Conservation (phyloP, 371 early-diverging fungal genomes). For the Mucor sp. region DNA sequence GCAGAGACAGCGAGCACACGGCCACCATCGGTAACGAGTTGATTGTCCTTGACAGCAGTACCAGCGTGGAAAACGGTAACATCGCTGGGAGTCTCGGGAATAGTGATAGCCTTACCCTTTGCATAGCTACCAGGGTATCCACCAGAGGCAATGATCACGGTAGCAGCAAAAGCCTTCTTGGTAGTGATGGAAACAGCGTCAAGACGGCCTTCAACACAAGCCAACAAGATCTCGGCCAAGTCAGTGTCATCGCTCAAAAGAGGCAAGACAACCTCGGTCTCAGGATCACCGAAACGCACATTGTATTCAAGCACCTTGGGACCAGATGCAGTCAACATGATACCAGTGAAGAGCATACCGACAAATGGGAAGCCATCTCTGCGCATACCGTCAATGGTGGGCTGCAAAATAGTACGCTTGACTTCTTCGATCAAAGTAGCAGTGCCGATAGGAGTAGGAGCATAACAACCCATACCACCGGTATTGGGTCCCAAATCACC, state of each 20-base stretch:
- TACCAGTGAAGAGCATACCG: conserved; percentile 95
- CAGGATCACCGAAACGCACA: conserved; percentile 97
- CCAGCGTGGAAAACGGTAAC: conserved; percentile 94
- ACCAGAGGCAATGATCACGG: conserved; percentile 89
- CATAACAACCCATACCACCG: conserved; percentile 98
- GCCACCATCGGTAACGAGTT: conserved; percentile 90
- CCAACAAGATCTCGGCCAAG: conserved; percentile 86
- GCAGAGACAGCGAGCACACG: conserved; percentile 95
- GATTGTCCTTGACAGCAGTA: conserved; percentile 58
- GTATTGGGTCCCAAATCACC: conserved; percentile 96
- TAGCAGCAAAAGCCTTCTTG: conserved; percentile 80
- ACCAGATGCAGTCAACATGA: conserved; percentile 90
- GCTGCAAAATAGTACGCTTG: conserved; percentile 81
- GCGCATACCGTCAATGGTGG: conserved; percentile 96
- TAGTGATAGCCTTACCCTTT: conserved; percentile 78
- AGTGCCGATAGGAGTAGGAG: conserved; percentile 93
- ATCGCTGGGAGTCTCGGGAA: conserved; percentile 50
- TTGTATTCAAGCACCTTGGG: conserved; percentile 97
- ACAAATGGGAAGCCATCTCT: conserved; percentile 94
- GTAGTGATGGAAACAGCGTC: conserved; percentile 83
- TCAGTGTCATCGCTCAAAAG: conserved; percentile 83
- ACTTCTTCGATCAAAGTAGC: conserved; percentile 71
- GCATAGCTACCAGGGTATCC: conserved; percentile 92
- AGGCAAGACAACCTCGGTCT: conserved; percentile 94
- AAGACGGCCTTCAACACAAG: conserved; percentile 86